Conservation (phyloP, 148 eudicot species). For the Pouteria glomerata region DNA sequence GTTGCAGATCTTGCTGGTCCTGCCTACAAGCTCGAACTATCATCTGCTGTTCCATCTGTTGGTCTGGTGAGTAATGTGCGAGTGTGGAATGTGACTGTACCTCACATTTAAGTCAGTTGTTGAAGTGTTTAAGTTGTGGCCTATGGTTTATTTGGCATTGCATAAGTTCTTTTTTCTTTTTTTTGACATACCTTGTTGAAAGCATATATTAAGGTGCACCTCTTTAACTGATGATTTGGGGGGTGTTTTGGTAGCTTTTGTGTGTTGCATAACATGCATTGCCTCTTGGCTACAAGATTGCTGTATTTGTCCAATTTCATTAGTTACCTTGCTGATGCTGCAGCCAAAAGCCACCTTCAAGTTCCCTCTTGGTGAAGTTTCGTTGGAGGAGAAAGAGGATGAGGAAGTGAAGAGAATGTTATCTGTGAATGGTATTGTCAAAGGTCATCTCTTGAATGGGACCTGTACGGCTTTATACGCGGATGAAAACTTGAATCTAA, state of each 20-base stretch:
- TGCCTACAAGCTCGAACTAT: slow-evolving; percentile 60
- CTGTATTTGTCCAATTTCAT: slow-evolving; percentile 8
- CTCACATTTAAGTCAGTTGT: not conserved
- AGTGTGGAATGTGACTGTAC: slow-evolving; percentile 1
- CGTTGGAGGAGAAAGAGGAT: slow-evolving; percentile 73
- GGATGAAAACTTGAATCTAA: slow-evolving; percentile 61
- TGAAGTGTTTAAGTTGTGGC: not conserved
- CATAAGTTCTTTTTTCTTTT: too few relatives aligned
- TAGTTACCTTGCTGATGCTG: slow-evolving; percentile 24
- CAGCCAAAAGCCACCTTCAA: slow-evolving; percentile 84
- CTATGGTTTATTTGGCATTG: not conserved
- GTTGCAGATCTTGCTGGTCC: slow-evolving; percentile 81
- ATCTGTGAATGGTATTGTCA: slow-evolving; percentile 58
- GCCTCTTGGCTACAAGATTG: slow-evolving; percentile 4
- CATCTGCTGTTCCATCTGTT: slow-evolving; percentile 68
- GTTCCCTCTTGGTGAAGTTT: slow-evolving; percentile 82
- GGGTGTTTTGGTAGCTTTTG: slow-evolving; percentile 1
- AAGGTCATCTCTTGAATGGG: slow-evolving; percentile 69
- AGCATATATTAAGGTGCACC: not conserved
- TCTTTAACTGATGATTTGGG: not conserved
- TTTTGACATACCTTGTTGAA: not conserved
- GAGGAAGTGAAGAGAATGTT: slow-evolving; percentile 57
- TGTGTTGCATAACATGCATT: slow-evolving; percentile 9
- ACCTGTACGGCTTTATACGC: slow-evolving; percentile 59
- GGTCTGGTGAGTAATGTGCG: slow-evolving; percentile 66